Evolutionary conservation across 2,329 filamentous ascomycete genomes (phyloP).

Genomic region (Cladophialophora bantiana): DNA sequence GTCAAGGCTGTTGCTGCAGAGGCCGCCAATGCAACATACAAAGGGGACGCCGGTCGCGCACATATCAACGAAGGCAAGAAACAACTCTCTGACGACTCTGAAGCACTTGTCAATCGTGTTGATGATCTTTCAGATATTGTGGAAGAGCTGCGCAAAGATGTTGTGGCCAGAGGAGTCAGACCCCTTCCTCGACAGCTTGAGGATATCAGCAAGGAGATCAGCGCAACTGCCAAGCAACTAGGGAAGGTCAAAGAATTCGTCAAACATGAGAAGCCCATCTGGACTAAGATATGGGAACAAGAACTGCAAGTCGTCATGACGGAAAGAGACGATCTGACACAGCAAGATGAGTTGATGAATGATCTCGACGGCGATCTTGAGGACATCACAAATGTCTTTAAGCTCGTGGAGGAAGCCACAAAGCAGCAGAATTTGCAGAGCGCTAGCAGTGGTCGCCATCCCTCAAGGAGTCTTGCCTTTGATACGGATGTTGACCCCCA

Average conservation of each 20-base stretch:
- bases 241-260: constrained; percentile 95
- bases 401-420: constrained; percentile 95
- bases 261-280: constrained; percentile 88
- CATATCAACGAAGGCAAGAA: constrained; percentile 90
- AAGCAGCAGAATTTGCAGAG: constrained; percentile 87
- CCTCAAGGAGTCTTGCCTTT: constrained; percentile 58
- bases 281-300: constrained; percentile 99
- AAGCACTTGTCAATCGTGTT: constrained; percentile 87
- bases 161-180: constrained; percentile 89
- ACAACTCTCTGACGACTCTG: constrained; percentile 82
- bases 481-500: constrained; percentile 70
- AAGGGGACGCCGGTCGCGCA: constrained; percentile 79
- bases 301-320: constrained; percentile 95
- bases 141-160: constrained; percentile 96
- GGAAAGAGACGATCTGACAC: constrained; percentile 89
- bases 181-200: constrained; percentile 91
- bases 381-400: constrained; percentile 91
- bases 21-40: constrained; percentile 72
- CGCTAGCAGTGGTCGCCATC: constrained; percentile 42
- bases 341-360: constrained; percentile 93
- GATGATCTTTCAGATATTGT: constrained; percentile 97
- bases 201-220: constrained; percentile 85
- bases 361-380: constrained; percentile 94
- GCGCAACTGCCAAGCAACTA: constrained; percentile 79
- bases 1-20: constrained; percentile 79